Evolutionary conservation across 768 basidiomycete genomes (phyloP).

Genomic region (Russula virescens): DNA sequence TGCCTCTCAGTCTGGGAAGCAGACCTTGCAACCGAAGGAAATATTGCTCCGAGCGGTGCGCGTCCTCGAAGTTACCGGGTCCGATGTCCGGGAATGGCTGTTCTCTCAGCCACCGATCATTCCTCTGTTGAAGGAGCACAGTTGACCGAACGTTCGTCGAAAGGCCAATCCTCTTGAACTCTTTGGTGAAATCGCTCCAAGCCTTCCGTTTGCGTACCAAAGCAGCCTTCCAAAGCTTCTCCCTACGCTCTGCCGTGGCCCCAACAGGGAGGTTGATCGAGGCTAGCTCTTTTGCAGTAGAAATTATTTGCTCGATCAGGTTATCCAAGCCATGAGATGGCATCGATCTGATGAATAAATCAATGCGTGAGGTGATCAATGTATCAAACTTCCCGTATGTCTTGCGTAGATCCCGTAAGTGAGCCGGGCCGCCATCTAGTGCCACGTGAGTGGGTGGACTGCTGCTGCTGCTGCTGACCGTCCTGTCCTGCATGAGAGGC

Average conservation of each 20-base stretch:
- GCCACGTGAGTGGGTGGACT: background rate
- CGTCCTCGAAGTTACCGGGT: slow-evolving; percentile 14
- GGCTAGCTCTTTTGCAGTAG: slow-evolving; percentile 53
- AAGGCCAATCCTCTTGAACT: slow-evolving; percentile 75
- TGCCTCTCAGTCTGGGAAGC: slow-evolving; percentile 60
- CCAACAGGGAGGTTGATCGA: slow-evolving; percentile 38
- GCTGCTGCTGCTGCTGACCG: background rate
- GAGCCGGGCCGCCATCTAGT: slow-evolving; percentile 27
- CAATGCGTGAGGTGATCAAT: slow-evolving; percentile 41
- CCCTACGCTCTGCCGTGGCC: slow-evolving; percentile 44
- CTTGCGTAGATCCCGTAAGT: slow-evolving; percentile 43
- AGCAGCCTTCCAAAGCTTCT: slow-evolving; percentile 65
- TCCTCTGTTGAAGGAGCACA: slow-evolving; percentile 48
- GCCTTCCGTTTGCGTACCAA: slow-evolving; percentile 82
- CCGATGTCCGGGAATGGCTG: slow-evolving; percentile 41
- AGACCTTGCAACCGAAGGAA: slow-evolving; percentile 56
- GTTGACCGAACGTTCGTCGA: slow-evolving; percentile 67
- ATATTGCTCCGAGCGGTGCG: slow-evolving; percentile 52
- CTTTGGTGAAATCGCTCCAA: slow-evolving; percentile 86
- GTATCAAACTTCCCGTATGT: slow-evolving; percentile 48
- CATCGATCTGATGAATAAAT: slow-evolving; percentile 37
- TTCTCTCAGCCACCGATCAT: slow-evolving; percentile 58
- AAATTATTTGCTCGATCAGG: slow-evolving; percentile 57
- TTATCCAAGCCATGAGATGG: slow-evolving; percentile 45
- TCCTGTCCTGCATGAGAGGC: background rate